These are phyloP conservation scores for Teunomyces stri DNA, from an alignment of 805 yeast genomes.

Conservation along the genomic window DNA sequence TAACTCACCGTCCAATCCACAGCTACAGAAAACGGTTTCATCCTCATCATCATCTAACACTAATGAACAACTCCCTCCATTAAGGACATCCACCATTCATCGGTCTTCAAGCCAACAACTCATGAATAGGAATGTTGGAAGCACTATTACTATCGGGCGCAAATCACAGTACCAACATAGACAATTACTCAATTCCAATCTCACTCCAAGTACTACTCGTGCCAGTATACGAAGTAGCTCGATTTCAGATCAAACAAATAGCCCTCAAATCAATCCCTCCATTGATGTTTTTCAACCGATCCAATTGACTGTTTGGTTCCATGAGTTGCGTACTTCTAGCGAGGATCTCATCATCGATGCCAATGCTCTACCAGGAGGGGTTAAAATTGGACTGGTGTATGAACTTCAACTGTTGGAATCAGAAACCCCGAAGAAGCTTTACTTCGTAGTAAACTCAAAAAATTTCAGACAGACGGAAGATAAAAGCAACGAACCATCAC, in stretches of 20 bases:
- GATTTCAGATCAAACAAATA: neutral
- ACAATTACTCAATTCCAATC: neutral
- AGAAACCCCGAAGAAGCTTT: slow-evolving; percentile 29
- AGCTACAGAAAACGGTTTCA: neutral
- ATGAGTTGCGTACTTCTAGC: slow-evolving; percentile 58
- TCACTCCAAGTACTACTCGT: slow-evolving; percentile 1
- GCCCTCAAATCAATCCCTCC: neutral
- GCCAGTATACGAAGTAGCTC: slow-evolving; percentile 4
- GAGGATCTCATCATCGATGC: slow-evolving; percentile 66
- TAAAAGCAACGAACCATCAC: slow-evolving; percentile 13
- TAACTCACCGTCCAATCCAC: slow-evolving; percentile 5
- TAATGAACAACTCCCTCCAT: slow-evolving; percentile 6
- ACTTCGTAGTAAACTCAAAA: slow-evolving; percentile 41
- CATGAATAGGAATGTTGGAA: slow-evolving; percentile 20
- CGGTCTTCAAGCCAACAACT: slow-evolving; percentile 3
- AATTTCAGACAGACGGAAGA: slow-evolving; percentile 16
- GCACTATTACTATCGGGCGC: slow-evolving; percentile 14
- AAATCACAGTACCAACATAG: slow-evolving; percentile 3
- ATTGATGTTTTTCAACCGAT: slow-evolving; percentile 20
- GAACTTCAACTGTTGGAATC: slow-evolving; percentile 54
- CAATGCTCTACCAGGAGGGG: slow-evolving; percentile 49
- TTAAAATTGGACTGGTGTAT: slow-evolving; percentile 72
- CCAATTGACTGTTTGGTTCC: slow-evolving; percentile 56
- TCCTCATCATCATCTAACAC: slow-evolving; percentile 6
- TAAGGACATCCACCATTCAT: neutral